Evolutionary conservation across 345 rosid species (phyloP).

Genomic region (Sonneratia alba): DNA sequence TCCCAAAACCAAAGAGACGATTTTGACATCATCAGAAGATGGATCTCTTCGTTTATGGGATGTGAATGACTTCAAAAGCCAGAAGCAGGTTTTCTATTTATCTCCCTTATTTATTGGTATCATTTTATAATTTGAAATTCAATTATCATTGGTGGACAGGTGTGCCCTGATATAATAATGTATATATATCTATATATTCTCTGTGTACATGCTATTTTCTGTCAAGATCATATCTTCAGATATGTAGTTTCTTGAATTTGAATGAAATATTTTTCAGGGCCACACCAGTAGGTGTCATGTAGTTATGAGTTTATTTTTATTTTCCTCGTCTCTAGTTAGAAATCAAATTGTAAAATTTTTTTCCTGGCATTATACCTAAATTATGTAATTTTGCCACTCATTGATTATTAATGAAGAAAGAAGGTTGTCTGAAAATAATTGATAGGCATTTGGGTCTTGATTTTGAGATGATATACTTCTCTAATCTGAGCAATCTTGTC

Average conservation of each 20-base stretch:
- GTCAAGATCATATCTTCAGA: not conserved
- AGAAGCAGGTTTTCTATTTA: constrained; percentile 55
- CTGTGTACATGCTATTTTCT: not conserved
- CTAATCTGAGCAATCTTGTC: not conserved
- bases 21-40: constrained; percentile 93
- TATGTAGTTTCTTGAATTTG: not conserved
- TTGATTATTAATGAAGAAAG: not conserved
- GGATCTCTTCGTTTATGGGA: constrained; percentile 97
- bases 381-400: not conserved
- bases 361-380: not conserved
- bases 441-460: not conserved
- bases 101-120: not conserved
- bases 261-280: not conserved
- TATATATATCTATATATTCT: not conserved
- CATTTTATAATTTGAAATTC: not conserved
- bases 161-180: not conserved
- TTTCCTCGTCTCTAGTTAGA: not conserved
- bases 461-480: not conserved
- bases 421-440: not conserved
- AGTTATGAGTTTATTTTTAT: not conserved
- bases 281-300: not conserved
- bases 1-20: constrained; percentile 70
- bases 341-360: not conserved
- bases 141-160: not conserved
- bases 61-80: constrained; percentile 89